These are phyloP conservation scores for Stromatinia cepivora DNA, from an alignment of 2,329 filamentous ascomycete species.

Conservation along the genomic window DNA sequence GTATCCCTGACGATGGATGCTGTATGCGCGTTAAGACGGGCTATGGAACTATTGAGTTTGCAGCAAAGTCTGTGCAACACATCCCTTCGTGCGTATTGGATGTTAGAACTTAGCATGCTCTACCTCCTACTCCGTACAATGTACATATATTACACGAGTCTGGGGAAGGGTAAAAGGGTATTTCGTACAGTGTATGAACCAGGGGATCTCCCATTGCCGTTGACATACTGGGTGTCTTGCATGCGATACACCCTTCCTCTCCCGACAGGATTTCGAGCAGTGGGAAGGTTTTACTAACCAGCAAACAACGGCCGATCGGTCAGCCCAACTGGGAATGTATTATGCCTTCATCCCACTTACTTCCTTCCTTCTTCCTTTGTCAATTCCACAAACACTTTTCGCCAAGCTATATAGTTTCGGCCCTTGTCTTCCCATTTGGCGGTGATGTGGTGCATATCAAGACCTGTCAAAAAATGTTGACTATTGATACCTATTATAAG, in stretches of 20 bases:
- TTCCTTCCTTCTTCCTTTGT: not conserved
- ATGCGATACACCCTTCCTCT: not conserved
- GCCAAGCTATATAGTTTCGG: not conserved
- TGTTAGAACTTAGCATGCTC: not conserved
- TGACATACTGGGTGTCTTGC: not conserved
- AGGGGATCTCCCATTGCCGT: conserved; percentile 4
- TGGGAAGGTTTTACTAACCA: not conserved
- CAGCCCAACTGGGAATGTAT: not conserved
- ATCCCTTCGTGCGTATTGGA: not conserved
- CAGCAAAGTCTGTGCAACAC: conserved; percentile 2
- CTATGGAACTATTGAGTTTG: not conserved
- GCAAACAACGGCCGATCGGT: not conserved
- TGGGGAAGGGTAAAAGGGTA: not conserved
- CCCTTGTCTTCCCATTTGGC: not conserved
- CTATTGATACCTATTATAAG: not conserved
- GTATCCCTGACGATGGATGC: not conserved
- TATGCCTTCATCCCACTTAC: not conserved
- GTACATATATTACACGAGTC: not conserved
- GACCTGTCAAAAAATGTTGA: not conserved
- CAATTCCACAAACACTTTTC: not conserved
- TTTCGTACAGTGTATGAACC: conserved; percentile 2
- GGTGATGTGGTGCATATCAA: not conserved
- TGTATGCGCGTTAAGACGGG: not conserved
- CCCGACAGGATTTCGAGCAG: not conserved
- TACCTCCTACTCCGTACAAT: not conserved